A percentile compares a stretch with the other conserved stretches of the same genome.
Evolutionary conservation across 1,284 basidiomycete species (phyloP).

Genomic region (Ceratobasidium sp.): DNA sequence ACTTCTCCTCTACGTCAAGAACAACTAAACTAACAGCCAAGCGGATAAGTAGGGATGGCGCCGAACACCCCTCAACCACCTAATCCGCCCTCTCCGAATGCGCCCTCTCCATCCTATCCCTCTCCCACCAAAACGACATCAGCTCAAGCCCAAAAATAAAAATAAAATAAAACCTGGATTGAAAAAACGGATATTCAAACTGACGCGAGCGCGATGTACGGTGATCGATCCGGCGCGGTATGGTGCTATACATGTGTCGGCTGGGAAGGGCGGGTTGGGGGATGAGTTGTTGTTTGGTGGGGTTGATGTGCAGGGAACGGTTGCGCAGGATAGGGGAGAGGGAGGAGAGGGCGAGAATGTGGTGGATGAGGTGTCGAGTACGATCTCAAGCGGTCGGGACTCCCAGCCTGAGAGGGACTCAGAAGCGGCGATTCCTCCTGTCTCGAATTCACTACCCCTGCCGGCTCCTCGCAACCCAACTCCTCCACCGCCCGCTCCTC

Average conservation of each 20-base stretch:
- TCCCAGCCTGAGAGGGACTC: neutral
- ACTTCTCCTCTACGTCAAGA: neutral
- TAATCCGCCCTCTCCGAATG: constrained; percentile 75
- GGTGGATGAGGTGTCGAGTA: neutral
- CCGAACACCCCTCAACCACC: constrained; percentile 72
- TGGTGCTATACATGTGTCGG: constrained; percentile 55
- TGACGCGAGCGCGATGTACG: constrained; percentile 64
- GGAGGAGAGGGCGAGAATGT: neutral
- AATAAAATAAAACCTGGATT: constrained; percentile 45
- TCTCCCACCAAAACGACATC: constrained; percentile 54
- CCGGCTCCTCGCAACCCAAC: neutral
- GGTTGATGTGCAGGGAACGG: constrained; percentile 74
- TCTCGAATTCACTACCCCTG: neutral
- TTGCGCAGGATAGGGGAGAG: constrained; percentile 53
- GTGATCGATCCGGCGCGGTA: constrained; percentile 77
- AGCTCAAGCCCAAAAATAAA: constrained; percentile 27
- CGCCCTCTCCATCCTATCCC: constrained; percentile 72
- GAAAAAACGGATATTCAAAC: constrained; percentile 54
- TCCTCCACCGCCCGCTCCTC: neutral
- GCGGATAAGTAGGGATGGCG: constrained; percentile 65
- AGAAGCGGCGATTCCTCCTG: neutral
- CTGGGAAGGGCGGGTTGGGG: constrained; percentile 32
- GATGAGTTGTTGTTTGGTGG: constrained; percentile 57
- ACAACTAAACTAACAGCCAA: neutral
- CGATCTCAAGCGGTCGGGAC: neutral